Base-by-base conservation (phyloP, 805 yeast species). In the Sugiyamaella floridensis region DNA sequence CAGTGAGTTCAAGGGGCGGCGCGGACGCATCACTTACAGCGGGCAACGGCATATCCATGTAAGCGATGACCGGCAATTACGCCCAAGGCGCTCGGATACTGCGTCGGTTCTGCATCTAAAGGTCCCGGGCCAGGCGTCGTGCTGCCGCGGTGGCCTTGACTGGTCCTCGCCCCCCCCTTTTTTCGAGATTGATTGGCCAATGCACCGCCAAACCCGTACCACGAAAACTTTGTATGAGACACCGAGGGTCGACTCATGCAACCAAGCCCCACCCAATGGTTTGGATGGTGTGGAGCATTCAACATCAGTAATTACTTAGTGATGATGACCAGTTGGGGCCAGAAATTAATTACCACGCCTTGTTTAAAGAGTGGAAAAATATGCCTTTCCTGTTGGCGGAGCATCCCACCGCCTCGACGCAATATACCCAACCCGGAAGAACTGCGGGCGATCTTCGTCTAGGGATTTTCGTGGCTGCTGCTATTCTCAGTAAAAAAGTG, bases 31-130 rank as follows among this genome's bases (percentile, higher is more conserved):
- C n/a, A n/a, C n/a, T n/a, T n/a, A n/a, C n/a, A n/a, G n/a, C n/a
- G n/a, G n/a, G n/a, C 26, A 6, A 22, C 26, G 26, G 26, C 26
- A 22, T 22, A 22, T 22, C 26, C 26, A 6, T 22, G 26, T 22
- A 22, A 43, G 19, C n/a, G 28, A 26, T 18, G 19, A 49, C 18
- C 26, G 34, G 20, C 40, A 53, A 55, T 48, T 48, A 51, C 26
- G 26, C 26, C 26, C 26, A 22, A 22, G 26, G 26, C 26, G 26
- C 6, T 22, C 26, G 37, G 37, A 32, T 32, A 32, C 37, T 11
- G n/a, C 37, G 12, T 32, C 37, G 12, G 4, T 11, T 14, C 37
- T 32, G 37, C 26, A 32, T 32, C 12, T 32, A 4, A 32, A 3
- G 37, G 4, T 10, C 34, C 37, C 8, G 12, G 26, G 26, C 26